Evolutionary conservation across 148 eudicot genomes (phyloP), one percentile per base, ranked within the genome.

Genomic region (Chenopodium formosanum): DNA sequence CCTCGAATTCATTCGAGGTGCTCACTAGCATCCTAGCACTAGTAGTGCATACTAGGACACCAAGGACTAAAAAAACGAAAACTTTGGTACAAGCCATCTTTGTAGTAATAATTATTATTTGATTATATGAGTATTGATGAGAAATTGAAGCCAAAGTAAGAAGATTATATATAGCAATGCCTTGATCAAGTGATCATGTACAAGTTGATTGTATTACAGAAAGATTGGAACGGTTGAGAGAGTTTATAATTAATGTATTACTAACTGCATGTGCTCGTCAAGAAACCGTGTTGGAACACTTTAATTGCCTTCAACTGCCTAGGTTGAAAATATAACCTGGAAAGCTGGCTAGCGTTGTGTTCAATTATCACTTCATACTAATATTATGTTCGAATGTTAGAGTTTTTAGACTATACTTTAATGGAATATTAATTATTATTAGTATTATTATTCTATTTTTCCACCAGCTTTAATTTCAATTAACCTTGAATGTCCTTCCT

Each of bases 1-100:
- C 83, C 13, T 76, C 37, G n/a, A 46, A 70, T 4, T 80, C 56
- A 8, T 32, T 40, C 31, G 71, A 58, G 40, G 31, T 47, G 29
- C 20, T 72, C 23, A 9, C 50, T 20, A 80, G 71, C 74, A 32
- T 31, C 80, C 86, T 84, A 75, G 79, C 85, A 79, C 80, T 70
- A 80, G 77, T 46, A 32, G 73, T 76, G 73, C 70, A 75, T 22
- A 80, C 73, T 76, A 84, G 77, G n/a, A 80, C 83, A 80, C 86
- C 77, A 34, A 84, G 74, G 65, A 84, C 60, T 34, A 84, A 71
- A 77, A 80, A 81, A 6, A 80, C 25, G 53, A 84, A 72, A 19
- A 79, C 27, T 82, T 79, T 83, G 25, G 31, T 73, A 75, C 64
- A 52, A 52, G 74, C 67, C 82, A 75, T 74, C 71, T 60, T 79